Conservation (phyloP, 371 early-diverging fungal genomes). For the Saksenaea vasiformis region DNA sequence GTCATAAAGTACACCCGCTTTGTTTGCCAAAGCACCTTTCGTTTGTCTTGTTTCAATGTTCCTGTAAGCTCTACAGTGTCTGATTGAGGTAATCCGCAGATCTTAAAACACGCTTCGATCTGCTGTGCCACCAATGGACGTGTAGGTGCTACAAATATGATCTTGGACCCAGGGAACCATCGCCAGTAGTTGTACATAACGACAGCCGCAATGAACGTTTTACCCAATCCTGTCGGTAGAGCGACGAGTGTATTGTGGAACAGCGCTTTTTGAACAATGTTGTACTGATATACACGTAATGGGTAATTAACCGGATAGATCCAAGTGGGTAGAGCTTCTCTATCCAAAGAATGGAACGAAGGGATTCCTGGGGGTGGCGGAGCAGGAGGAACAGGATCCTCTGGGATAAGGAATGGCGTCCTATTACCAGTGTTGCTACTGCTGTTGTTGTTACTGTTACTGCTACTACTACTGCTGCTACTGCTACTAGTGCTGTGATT, state of each 20-base stretch:
- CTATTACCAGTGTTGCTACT: not conserved
- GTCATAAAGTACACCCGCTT: slow-evolving; percentile 87
- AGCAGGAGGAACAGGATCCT: slow-evolving; percentile 19
- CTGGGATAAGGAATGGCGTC: not conserved
- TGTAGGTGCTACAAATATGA: slow-evolving; percentile 94
- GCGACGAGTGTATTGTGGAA: slow-evolving; percentile 89
- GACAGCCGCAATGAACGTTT: slow-evolving; percentile 96
- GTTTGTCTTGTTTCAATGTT: slow-evolving; percentile 49
- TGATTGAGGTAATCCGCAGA: slow-evolving; percentile 69
- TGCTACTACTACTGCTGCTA: not conserved
- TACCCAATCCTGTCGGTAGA: slow-evolving; percentile 91
- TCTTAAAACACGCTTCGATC: slow-evolving; percentile 80
- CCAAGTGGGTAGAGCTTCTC: slow-evolving; percentile 66
- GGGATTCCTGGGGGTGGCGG: slow-evolving; percentile 23
- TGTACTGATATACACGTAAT: slow-evolving; percentile 86
- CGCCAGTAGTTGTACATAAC: slow-evolving; percentile 93
- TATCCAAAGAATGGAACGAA: slow-evolving; percentile 53
- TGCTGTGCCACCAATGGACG: slow-evolving; percentile 92
- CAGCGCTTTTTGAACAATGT: slow-evolving; percentile 79
- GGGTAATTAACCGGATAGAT: slow-evolving; percentile 82
- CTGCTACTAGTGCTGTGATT: not conserved
- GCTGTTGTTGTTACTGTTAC: not conserved
- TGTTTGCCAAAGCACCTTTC: slow-evolving; percentile 53
- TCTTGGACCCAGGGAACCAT: slow-evolving; percentile 90
- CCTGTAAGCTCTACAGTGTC: slow-evolving; percentile 83